A percentile compares a stretch with the other conserved stretches of the same genome.
These are phyloP conservation scores for Salvia splendens DNA, from an alignment of 257 asterid species.

Conservation along the genomic window DNA sequence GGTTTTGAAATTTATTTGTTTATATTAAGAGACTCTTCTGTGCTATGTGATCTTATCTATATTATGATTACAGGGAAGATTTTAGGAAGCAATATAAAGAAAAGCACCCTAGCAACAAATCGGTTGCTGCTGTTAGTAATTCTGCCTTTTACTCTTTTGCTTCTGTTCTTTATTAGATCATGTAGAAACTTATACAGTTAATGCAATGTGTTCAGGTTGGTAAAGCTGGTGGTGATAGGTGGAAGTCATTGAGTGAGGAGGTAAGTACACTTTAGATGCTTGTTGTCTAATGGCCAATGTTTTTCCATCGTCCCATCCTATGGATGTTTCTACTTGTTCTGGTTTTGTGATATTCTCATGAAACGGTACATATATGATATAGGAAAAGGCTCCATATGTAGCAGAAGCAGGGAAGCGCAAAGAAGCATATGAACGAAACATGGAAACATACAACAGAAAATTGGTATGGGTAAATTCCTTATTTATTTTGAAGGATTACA, in stretches of 20 bases:
- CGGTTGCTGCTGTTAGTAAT: slow-evolving; percentile 66
- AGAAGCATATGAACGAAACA: slow-evolving; percentile 52
- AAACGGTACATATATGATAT: background rate
- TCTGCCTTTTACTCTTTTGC: background rate
- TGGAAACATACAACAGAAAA: slow-evolving; percentile 69
- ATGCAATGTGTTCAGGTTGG: slow-evolving; percentile 52
- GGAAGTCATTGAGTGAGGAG: slow-evolving; percentile 72
- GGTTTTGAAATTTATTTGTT: background rate
- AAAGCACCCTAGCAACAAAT: slow-evolving; percentile 63
- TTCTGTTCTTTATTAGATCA: background rate
- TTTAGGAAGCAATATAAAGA: slow-evolving; percentile 67
- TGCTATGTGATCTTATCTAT: background rate
- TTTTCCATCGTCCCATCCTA: background rate
- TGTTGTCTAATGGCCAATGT: background rate
- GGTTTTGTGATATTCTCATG: background rate
- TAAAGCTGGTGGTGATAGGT: slow-evolving; percentile 72
- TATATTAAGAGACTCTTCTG: background rate
- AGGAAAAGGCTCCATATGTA: slow-evolving; percentile 64
- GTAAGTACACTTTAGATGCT: slow-evolving; percentile 35
- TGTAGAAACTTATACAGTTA: background rate
- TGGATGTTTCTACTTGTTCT: background rate
- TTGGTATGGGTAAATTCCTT: slow-evolving; percentile 37
- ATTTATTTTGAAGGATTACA: too few relatives aligned
- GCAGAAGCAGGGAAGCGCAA: slow-evolving; percentile 57
- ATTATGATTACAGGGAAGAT: slow-evolving; percentile 52